Evolutionary conservation across 345 rosid genomes (phyloP), one percentile per base, ranked within the genome.

Genomic region (Eucalyptus dawsonii): DNA sequence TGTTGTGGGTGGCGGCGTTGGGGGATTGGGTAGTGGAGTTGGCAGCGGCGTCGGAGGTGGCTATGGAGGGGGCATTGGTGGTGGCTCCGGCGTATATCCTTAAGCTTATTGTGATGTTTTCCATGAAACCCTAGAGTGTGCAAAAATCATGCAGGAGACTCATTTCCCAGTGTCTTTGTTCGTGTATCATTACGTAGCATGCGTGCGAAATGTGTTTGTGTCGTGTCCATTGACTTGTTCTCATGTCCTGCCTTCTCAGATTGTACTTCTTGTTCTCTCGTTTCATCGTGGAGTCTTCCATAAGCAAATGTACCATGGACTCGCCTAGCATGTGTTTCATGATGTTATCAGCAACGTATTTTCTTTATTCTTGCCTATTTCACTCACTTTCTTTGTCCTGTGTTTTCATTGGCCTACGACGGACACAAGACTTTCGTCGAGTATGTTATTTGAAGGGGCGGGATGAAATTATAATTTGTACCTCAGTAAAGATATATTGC

Each of bases 11-110:
- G 89, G 89, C 10, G 86, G 50, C 29, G 88, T 87, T 1, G 89
- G 88, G 4, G 94, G 91, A 80, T 92, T 90, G 54, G 58, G 25
- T 5, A 92, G 89, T 80, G 93, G 91, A 29, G 92, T 37, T 8
- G 81, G 76, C 37, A 13, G 76, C 76, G 88, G 89, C 15, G 45
- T 47, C 5, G 88, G 80, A 14, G 85, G 37, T 69, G 89, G 89
- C 7, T 42, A 49, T 11, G 83, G 50, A n/a, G 89, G 86, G n/a
- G 86, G 87, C n/a, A 47, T 24, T 24, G 86, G 86, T 40, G 86
- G 86, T 15, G 86, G 86, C 86, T 51, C 34, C 31, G 89, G 89
- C 86, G 53, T 49, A 14, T 14, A n/a, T 76, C 83, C 62, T 76
- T 87, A 44, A 54, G 21, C 49, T 54, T 86, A 10, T 10, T 1